Conservation (phyloP, 441 rosid genomes). For the Geranium incanum region DNA sequence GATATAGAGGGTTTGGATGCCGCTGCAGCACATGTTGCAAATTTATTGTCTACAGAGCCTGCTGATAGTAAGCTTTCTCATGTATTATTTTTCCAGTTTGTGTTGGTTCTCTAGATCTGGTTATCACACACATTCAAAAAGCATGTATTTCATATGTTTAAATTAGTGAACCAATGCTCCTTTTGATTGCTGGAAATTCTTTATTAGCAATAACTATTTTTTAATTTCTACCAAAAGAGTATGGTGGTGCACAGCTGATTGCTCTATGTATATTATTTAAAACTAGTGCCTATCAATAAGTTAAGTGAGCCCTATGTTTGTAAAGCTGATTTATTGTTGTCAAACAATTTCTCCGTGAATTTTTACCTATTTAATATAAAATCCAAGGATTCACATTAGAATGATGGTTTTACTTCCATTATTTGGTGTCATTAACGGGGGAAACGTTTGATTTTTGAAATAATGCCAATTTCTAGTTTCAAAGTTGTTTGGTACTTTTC, state of each 20-base stretch:
- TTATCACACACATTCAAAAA: not conserved
- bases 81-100: not conserved
- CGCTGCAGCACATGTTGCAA: slow-evolving; percentile 79
- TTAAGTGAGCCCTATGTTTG: not conserved
- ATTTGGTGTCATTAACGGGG: not conserved
- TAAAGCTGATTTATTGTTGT: not conserved
- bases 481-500: not conserved
- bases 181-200: not conserved
- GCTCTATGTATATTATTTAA: not conserved
- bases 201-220: no score
- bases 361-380: not conserved
- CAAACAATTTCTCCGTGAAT: not conserved
- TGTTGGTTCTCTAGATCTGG: not conserved
- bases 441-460: not conserved
- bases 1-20: slow-evolving; percentile 85
- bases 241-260: not conserved
- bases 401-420: no score
- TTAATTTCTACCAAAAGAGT: not conserved
- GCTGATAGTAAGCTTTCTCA: slow-evolving; percentile 49
- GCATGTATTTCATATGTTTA: not conserved
- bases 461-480: not conserved
- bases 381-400: not conserved
- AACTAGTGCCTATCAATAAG: not conserved
- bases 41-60: slow-evolving; percentile 78
- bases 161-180: not conserved